Evolutionary conservation across 1,284 basidiomycete genomes (phyloP).

Genomic region (Moesziomyces antarcticus): DNA sequence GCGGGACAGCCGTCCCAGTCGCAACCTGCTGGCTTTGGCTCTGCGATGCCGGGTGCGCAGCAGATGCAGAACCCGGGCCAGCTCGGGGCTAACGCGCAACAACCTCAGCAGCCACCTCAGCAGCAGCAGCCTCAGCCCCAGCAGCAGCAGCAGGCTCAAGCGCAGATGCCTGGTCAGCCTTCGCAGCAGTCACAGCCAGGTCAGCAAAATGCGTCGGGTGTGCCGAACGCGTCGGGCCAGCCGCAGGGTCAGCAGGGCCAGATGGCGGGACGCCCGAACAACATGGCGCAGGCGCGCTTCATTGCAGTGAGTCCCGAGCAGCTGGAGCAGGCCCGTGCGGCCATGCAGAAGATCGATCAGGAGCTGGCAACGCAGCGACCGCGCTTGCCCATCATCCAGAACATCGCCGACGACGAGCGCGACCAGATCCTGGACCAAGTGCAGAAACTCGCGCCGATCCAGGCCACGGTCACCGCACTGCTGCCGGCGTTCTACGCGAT

Average conservation of each 20-base stretch:
- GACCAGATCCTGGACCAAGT: slow-evolving; percentile 58
- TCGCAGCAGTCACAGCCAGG: slow-evolving; percentile 25
- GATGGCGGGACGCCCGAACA: slow-evolving; percentile 29
- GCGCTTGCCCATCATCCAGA: slow-evolving; percentile 55
- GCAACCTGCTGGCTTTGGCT: slow-evolving; percentile 25
- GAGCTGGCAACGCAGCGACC: slow-evolving; percentile 49
- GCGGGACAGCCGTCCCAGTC: slow-evolving; percentile 25
- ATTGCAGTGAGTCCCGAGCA: slow-evolving; percentile 55
- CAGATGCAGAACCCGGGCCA: slow-evolving; percentile 23
- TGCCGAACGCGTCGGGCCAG: slow-evolving; percentile 8
- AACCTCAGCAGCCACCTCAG: slow-evolving; percentile 15
- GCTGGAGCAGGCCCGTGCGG: slow-evolving; percentile 55
- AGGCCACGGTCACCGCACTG: slow-evolving; percentile 58
- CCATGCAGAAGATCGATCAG: slow-evolving; percentile 54
- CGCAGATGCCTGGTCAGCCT: slow-evolving; percentile 29
- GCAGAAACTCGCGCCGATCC: slow-evolving; percentile 56
- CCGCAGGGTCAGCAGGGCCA: slow-evolving; percentile 35
- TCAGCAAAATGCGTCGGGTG: slow-evolving; percentile 1
- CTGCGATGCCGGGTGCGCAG: slow-evolving; percentile 8
- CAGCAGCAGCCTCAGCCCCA: slow-evolving; percentile 18
- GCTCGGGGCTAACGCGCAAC: slow-evolving; percentile 9
- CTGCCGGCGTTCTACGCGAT: slow-evolving; percentile 65
- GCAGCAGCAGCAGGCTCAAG: slow-evolving; percentile 21
- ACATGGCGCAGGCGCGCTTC: slow-evolving; percentile 48
- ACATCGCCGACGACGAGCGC: slow-evolving; percentile 58